phyloP scores from a whole-genome alignment of 2,329 filamentous ascomycete species.

The Trichophyton simii region DNA sequence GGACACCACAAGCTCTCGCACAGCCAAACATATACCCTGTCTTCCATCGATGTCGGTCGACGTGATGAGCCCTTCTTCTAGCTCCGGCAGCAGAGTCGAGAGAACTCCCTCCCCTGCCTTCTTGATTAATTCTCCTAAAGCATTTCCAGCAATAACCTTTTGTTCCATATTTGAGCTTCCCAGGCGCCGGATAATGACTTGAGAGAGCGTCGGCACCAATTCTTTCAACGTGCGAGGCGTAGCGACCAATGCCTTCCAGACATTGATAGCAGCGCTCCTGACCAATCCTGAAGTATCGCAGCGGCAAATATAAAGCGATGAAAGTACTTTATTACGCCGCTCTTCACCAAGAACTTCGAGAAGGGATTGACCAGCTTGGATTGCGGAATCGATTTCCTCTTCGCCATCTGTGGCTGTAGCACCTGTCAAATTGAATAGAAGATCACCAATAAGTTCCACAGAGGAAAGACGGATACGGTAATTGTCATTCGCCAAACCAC shows the following conservation, averaged over 20 bases:
- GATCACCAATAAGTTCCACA: slow-evolving; percentile 89
- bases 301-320: slow-evolving; percentile 93
- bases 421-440: slow-evolving; percentile 94
- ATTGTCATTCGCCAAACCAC: slow-evolving; percentile 91
- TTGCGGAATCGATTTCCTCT: slow-evolving; percentile 60
- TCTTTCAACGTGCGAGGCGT: slow-evolving; percentile 89
- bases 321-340: slow-evolving; percentile 91
- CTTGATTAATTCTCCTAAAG: slow-evolving; percentile 87
- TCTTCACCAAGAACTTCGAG: slow-evolving; percentile 90
- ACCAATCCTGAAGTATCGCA: slow-evolving; percentile 92
- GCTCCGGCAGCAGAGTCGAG: slow-evolving; percentile 71
- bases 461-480: slow-evolving; percentile 97
- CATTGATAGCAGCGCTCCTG: slow-evolving; percentile 73
- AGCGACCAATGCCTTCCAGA: slow-evolving; percentile 95
- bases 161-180: slow-evolving; percentile 97
- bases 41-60: slow-evolving; percentile 86
- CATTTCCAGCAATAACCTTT: slow-evolving; percentile 96
- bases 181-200: slow-evolving; percentile 84
- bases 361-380: slow-evolving; percentile 83
- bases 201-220: slow-evolving; percentile 83
- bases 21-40: slow-evolving; percentile 92
- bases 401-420: slow-evolving; percentile 72
- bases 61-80: slow-evolving; percentile 79
- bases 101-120: slow-evolving; percentile 93
- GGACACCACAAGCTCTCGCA: slow-evolving; percentile 84